Evolutionary conservation across 352 stramenopile genomes (phyloP).

Genomic region (Achlya hypogyna): DNA sequence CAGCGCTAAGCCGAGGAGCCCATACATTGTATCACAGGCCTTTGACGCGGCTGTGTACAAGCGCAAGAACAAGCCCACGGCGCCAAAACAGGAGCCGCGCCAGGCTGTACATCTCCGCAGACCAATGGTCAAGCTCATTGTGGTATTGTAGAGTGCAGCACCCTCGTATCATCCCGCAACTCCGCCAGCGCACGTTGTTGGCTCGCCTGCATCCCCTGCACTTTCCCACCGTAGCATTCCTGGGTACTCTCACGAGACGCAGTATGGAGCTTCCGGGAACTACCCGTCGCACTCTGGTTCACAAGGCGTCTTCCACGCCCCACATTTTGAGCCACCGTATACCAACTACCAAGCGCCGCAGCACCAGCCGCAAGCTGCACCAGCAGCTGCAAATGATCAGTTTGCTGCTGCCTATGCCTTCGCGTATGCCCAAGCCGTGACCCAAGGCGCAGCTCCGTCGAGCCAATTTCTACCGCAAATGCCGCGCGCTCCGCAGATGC

Average conservation of each 20-base stretch:
- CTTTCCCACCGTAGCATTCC: background rate
- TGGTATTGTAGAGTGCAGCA: background rate
- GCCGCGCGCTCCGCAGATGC: background rate
- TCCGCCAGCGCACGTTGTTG: background rate
- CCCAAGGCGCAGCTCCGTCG: background rate
- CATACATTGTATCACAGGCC: no score
- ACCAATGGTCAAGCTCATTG: background rate
- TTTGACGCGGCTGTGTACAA: constrained; percentile 15
- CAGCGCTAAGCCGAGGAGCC: no score
- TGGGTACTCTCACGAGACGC: background rate
- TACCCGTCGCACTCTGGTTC: background rate
- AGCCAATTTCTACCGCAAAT: background rate
- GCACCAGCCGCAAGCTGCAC: background rate
- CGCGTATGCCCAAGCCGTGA: constrained; percentile 10
- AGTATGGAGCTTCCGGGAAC: background rate
- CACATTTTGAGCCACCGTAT: background rate
- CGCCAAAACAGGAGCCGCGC: background rate
- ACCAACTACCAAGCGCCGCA: background rate
- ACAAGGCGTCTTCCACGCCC: background rate
- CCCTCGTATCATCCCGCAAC: background rate
- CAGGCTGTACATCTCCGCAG: background rate
- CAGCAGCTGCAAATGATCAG: background rate
- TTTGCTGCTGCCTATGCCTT: constrained; percentile 15
- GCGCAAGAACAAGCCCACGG: background rate
- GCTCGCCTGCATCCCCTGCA: background rate